Evolutionary conservation across 257 asterid species (phyloP), one percentile per base, ranked within the genome.

Genomic region (Prunella vulgaris): DNA sequence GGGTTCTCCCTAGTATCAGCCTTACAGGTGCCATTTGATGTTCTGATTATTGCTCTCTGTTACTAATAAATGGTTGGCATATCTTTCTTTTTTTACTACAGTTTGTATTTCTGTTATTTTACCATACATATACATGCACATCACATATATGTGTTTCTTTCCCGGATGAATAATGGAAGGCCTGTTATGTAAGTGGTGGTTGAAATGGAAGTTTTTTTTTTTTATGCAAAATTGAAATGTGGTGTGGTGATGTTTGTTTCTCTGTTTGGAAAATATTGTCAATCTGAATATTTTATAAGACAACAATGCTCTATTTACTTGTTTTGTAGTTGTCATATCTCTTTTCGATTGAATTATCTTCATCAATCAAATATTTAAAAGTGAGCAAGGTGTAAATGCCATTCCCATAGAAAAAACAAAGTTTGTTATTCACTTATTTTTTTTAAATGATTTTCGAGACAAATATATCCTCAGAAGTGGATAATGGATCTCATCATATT

Each of bases 1-100:
- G 92, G 96, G 99, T 68, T 77, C 88, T 5, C 5, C 44, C 48
- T 74, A 33, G 68, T 24, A 38, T 7, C 9, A 70, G 0, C n/a
- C 30, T 10, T 46, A 5, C 21, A 25, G n/a, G 27, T 18, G 57
- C 21, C 21, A 7, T n/a, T n/a, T n/a, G 28, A 3, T 25, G 28
- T 40, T 21, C 12, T 14, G 46, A 25, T n/a, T 2, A 8, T 21
- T 13, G 71, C 8, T 14, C 22, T 46, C 17, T 65, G 44, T 65
- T 65, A 44, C 42, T 18, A 24, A 33, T 65, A 32, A 66, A 10
- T 28, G 46, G 71, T 49, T 46, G 52, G 46, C 27, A 20, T 5
- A 6, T 22, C 32, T 42, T 13, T 24, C 40, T 42, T 64, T 46
- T 28, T 40, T 20, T 21, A 13, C 22, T 6, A 63, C 30, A 46